Base-by-base conservation (phyloP, 176 grass and related monocot species). In the Hsuehochloa calcarea region DNA sequence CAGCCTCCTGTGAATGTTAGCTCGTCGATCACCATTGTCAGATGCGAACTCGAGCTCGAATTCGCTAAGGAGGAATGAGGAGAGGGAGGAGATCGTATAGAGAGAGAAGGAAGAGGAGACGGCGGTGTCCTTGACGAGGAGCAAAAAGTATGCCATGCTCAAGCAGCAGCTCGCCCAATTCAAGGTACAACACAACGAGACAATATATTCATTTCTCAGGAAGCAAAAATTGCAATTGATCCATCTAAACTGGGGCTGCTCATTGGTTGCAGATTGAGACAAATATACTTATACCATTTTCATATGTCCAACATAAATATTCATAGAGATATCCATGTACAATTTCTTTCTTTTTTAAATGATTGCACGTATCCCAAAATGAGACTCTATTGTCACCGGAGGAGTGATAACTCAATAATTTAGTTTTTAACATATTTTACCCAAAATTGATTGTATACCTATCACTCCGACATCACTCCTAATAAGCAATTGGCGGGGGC, bases 111-210 rank as follows among this genome's bases (percentile, higher is more conserved):
- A 85, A 0, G 78, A 73, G 70, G 81, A 92, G 80, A 75, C 74
- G 7, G 85, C 78, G 47, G 83, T 79, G 51, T 84, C 80, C 40
- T 78, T 95, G 55, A 80, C 83, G 77, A 83, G 93, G 74, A 95
- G 86, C 77, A 85, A 92, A 66, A 92, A 91, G 65, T 94, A 93
- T 34, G 81, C 91, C 62, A 81, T 97, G 87, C 89, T 94, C 75
- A 92, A 97, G 87, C 85, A 97, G 72, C 91, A 94, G 85, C 86
- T 97, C 8, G 84, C 94, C 60, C 87, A 94, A 60, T 91, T 94
- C 22, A 89, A 97, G 89, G 94, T 93, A 78, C 19, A 41, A 12
- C 13, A 40, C 14, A 20, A 38, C 1, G 41, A 4, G 11, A 10
- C 46, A 16, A 0, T 71, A 31, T 13, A 49, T 45, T 45, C 62